Base-by-base conservation (phyloP, 176 grass and related monocot genomes). In the Ampelocalamus luodianensis region DNA sequence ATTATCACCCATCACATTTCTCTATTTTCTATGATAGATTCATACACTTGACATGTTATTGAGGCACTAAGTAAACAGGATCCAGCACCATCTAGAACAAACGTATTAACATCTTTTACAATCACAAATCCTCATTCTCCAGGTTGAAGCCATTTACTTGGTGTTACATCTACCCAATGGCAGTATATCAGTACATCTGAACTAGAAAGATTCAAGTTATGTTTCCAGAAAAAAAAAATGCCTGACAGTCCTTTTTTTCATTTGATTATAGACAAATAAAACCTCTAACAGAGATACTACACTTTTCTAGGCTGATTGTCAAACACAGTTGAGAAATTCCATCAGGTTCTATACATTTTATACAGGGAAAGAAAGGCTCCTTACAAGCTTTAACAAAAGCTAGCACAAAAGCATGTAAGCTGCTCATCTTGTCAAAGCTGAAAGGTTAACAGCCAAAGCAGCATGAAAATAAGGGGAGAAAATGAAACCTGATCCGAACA, bases 181-280 rank as follows among this genome's bases (percentile, higher is more conserved):
- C 59, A 22, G 60, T 48, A 49, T 79, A 9, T 32, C 60, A 79
- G 7, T 48, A 79, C 8, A 46, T 46, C 23, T 43, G 23, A 44
- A 4, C 54, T 9, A 60, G 9, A 1, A 17, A 60, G 6, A 77
- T 77, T 77, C n/a, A 46, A 63, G 38, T 14, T 29, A 4, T 20
- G 59, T 17, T 46, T 29, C 24, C 15, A 3, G 10, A 78, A 77
- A 61, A 72, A 23, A n/a, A 58, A 77, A 60, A 42, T 26, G 70
- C n/a, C n/a, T n/a, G n/a, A 4, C 3, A 8, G 10, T 22, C 40
- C 16, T 7, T 32, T 78, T 62, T n/a, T 65, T 65, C 42, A 65
- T 79, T 46, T 79, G 34, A 46, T 48, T 65, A 65, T 48, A 44
- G 27, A 49, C 42, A 79, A 79, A 22, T 29, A 32, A 79, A 22